These are phyloP conservation scores for Penicillium sp. DNA, from an alignment of 2,329 filamentous ascomycete species.

Conservation along the genomic window DNA sequence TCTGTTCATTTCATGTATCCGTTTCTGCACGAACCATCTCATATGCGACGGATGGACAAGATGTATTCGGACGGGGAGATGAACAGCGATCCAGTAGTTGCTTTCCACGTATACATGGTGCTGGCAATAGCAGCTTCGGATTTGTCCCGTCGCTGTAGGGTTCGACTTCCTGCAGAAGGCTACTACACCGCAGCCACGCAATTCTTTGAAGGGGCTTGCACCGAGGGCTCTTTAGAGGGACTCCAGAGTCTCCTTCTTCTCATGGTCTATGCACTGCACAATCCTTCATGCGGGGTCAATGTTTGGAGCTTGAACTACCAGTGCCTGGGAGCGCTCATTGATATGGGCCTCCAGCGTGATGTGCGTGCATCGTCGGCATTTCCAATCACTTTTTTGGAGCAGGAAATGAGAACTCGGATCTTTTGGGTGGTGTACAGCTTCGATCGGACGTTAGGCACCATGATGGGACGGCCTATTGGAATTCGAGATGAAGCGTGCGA, in stretches of 20 bases:
- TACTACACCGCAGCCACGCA: slow-evolving; percentile 52
- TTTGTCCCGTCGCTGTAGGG: slow-evolving; percentile 44
- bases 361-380: slow-evolving; percentile 40
- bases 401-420: slow-evolving; percentile 55
- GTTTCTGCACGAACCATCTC: slow-evolving; percentile 48
- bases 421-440: slow-evolving; percentile 57
- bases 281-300: slow-evolving; percentile 50
- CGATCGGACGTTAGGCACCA: slow-evolving; percentile 54
- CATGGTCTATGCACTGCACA: slow-evolving; percentile 53
- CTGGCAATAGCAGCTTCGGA: slow-evolving; percentile 51
- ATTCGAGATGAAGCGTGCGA: slow-evolving; percentile 57
- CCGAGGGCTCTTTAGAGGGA: slow-evolving; percentile 51
- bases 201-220: slow-evolving; percentile 47
- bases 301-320: slow-evolving; percentile 58
- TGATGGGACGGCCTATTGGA: slow-evolving; percentile 57
- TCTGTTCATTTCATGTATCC: slow-evolving; percentile 52
- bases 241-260: slow-evolving; percentile 48
- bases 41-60: slow-evolving; percentile 35
- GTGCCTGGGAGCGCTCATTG: slow-evolving; percentile 52
- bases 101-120: slow-evolving; percentile 56
- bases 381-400: slow-evolving; percentile 48
- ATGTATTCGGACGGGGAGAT: slow-evolving; percentile 33
- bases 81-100: slow-evolving; percentile 29
- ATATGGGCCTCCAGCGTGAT: slow-evolving; percentile 53
- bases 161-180: slow-evolving; percentile 49